Percentiles rank a stretch among this genome's conserved stretches.
Conservation (phyloP, 495 filamentous ascomycete species). For the Penicillium salamii region DNA sequence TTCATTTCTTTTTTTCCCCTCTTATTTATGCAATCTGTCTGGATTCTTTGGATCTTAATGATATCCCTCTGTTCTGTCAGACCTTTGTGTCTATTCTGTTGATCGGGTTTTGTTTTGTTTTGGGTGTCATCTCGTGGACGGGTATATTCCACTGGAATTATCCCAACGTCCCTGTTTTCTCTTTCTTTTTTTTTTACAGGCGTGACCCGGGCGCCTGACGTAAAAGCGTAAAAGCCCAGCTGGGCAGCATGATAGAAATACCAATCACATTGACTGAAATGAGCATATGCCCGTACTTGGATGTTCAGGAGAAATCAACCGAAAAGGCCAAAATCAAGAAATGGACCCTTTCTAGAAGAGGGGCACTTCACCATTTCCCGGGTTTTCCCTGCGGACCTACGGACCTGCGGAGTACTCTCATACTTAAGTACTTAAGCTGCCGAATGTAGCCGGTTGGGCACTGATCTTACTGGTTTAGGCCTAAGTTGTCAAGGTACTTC, state of each 20-base stretch:
- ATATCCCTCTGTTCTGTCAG: constrained; percentile 29
- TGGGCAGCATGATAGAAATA: constrained; percentile 26
- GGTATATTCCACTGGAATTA: not conserved
- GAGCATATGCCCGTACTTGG: not conserved
- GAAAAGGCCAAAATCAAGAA: not conserved
- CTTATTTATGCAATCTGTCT: constrained; percentile 2
- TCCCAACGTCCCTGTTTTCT: not conserved
- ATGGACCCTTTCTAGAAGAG: not conserved
- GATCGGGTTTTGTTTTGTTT: not conserved
- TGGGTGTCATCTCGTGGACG: not conserved
- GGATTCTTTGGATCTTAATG: constrained; percentile 25
- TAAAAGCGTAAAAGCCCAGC: constrained; percentile 17
- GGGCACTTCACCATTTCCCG: not conserved
- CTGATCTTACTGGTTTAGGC: too few species aligned
- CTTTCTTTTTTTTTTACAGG: constrained; percentile 5
- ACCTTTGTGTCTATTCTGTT: not conserved
- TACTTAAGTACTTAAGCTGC: too few species aligned
- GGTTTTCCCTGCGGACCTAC: not conserved
- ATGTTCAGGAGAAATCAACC: too few species aligned
- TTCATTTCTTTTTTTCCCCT: not conserved
- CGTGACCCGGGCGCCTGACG: not conserved
- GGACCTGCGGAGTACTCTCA: too few species aligned
- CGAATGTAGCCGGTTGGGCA: constrained; percentile 7
- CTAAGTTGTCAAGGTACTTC: not conserved
- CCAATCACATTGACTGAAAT: constrained; percentile 1